Conservation (phyloP, 2,329 filamentous ascomycete genomes). For the Colletotrichum orchidophilum region DNA sequence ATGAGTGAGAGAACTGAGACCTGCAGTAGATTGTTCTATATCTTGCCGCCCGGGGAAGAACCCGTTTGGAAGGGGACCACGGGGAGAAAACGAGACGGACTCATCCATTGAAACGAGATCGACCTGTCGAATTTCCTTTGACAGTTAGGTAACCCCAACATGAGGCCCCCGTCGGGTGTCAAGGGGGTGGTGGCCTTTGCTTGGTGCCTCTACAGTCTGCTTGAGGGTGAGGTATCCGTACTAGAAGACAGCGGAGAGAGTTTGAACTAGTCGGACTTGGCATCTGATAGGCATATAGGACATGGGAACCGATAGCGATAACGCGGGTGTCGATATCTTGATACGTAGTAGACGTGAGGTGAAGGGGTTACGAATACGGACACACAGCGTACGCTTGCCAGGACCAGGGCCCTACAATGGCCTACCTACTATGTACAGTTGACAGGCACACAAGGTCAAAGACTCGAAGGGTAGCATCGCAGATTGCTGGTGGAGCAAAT, state of each 20-base stretch:
- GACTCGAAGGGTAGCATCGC: not conserved
- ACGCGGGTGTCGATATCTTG: not conserved
- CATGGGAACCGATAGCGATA: not conserved
- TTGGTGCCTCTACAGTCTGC: not conserved
- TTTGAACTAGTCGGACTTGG: not conserved
- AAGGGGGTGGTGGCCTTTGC: not conserved
- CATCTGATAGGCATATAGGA: not conserved
- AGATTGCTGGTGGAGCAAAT: not conserved
- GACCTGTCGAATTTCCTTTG: slow-evolving; percentile 17
- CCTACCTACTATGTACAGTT: too few relatives aligned
- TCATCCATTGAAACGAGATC: slow-evolving; percentile 4
- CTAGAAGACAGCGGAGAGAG: not conserved
- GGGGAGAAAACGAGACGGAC: not conserved
- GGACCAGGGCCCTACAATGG: not conserved
- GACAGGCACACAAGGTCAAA: too few relatives aligned
- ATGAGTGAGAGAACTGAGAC: not conserved
- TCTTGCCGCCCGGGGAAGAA: not conserved
- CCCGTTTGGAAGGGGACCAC: not conserved
- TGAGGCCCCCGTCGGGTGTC: not conserved
- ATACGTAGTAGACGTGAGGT: not conserved
- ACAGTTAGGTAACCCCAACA: not conserved
- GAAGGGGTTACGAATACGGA: not conserved
- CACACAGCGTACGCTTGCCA: too few relatives aligned
- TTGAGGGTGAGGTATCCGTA: too few relatives aligned
- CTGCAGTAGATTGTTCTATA: not conserved